These are phyloP conservation scores for Talaromyces sp. DNA, from an alignment of 2,329 filamentous ascomycete species.

Conservation along the genomic window DNA sequence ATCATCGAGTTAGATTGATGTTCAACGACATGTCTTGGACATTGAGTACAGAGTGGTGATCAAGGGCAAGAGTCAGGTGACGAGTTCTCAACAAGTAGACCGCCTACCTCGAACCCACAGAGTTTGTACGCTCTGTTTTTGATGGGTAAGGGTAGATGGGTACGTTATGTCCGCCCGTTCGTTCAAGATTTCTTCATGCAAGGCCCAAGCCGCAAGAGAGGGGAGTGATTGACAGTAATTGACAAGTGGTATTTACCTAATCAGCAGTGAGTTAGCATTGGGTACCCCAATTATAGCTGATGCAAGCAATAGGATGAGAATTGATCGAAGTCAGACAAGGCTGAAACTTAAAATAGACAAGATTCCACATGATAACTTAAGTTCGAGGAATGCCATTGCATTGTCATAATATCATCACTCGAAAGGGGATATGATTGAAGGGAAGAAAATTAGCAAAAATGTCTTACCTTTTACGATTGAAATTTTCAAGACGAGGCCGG, in stretches of 20 bases:
- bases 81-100: slow-evolving; percentile 70
- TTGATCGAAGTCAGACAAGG: slow-evolving; percentile 62
- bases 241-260: slow-evolving; percentile 34
- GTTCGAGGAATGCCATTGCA: slow-evolving; percentile 70
- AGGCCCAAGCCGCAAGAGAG: slow-evolving; percentile 22
- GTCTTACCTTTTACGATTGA: slow-evolving; percentile 49
- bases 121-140: slow-evolving; percentile 66
- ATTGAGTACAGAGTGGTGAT: slow-evolving; percentile 17
- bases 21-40: slow-evolving; percentile 13
- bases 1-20: slow-evolving; percentile 21
- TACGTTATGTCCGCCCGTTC: slow-evolving; percentile 70
- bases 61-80: slow-evolving; percentile 57
- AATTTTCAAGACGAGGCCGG: slow-evolving; percentile 3
- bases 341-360: slow-evolving; percentile 67
- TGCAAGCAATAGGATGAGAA: slow-evolving; percentile 17
- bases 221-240: slow-evolving; percentile 11
- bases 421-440: slow-evolving; percentile 34
- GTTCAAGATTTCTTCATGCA: slow-evolving; percentile 67
- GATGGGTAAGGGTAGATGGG: slow-evolving; percentile 54
- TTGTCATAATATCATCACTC: slow-evolving; percentile 65
- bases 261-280: slow-evolving; percentile 33
- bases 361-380: slow-evolving; percentile 66
- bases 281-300: slow-evolving; percentile 22
- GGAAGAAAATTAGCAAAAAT: slow-evolving; percentile 10
- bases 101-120: slow-evolving; percentile 57